Base-by-base conservation (phyloP, 75 land plant species). In the Cunninghamia lanceolata region DNA sequence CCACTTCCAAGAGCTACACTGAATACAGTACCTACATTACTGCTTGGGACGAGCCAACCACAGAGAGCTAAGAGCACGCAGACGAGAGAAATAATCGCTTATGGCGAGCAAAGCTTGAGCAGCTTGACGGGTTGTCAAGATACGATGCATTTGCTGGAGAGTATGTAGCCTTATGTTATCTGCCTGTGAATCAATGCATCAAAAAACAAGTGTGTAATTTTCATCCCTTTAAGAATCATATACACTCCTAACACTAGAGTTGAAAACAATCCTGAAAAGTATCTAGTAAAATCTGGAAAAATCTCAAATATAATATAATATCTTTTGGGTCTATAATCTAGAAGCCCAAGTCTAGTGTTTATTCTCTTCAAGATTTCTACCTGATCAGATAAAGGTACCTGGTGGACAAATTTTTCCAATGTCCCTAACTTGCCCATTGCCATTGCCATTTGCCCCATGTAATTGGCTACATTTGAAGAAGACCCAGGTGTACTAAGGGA, bases 401-500 rank as follows among this genome's bases (percentile, higher is more conserved):
- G 94, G 14, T 91, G 94, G 35, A 93, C 91, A 66, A 93, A 93
- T 34, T 87, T 86, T 79, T 93, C 91, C 19, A 89, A 84, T 4
- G 90, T 87, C 30, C 94, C 92, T 32, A 91, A 89, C 74, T 91
- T 93, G 1, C 93, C 91, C 94, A 91, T 93, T 63, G 93, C 91
- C 90, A 91, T 91, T 19, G 93, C 93, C 93, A 92, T 92, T 74
- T 92, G 93, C 19, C 93, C 93, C 93, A 93, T 91, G 90, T 93
- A 93, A 82, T 93, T 93, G 45, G 94, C 94, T 25, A 93, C 94
- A 84, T 93, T 93, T 8, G 92, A 85, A 19, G 93, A 89, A 4
- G 93, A 81, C 28, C 91, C 89, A n/a, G n/a, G n/a, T n/a, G n/a
- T n/a, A n/a, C n/a, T n/a, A n/a, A n/a, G n/a, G n/a, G n/a, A n/a